Percentiles rank a stretch among this genome's conserved stretches.
phyloP scores from a whole-genome alignment of 1,284 basidiomycete species.

The Ganoderma sinense region DNA sequence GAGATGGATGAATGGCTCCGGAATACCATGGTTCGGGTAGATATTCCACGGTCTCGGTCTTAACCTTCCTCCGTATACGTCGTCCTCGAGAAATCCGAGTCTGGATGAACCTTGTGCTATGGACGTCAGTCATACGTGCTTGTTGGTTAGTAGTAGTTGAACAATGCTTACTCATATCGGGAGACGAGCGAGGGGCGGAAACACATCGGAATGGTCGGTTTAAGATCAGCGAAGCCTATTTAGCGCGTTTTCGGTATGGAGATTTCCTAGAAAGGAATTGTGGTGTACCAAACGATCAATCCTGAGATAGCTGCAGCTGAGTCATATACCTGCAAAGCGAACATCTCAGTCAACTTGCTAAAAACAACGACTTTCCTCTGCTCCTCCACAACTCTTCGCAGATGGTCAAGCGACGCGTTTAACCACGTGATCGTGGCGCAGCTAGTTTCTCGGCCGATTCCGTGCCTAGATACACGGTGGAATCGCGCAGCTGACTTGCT shows the following conservation, averaged over 20 bases:
- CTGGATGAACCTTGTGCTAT: neutral
- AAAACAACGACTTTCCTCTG: neutral
- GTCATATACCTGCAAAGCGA: neutral
- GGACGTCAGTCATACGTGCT: neutral
- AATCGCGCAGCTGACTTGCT: slow-evolving; percentile 18
- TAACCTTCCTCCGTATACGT: too few relatives aligned
- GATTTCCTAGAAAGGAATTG: neutral
- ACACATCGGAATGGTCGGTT: neutral
- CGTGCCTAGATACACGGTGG: slow-evolving; percentile 2
- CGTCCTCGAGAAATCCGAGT: too few relatives aligned
- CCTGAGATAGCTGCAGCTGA: neutral
- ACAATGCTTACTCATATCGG: neutral
- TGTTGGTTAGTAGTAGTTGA: neutral
- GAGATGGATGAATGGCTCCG: too few relatives aligned
- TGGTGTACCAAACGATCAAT: neutral
- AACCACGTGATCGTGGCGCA: slow-evolving; percentile 22
- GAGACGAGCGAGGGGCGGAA: neutral
- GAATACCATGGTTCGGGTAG: too few relatives aligned
- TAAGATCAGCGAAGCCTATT: neutral
- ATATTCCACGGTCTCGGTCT: neutral
- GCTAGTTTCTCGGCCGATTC: neutral
- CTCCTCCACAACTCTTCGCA: too few relatives aligned
- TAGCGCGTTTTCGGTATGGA: neutral
- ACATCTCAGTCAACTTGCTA: neutral
- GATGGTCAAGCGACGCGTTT: neutral